Percentiles rank a stretch among this genome's conserved stretches.
Conservation (phyloP, 176 grass and related monocot species). For the Phyllostachys edulis region DNA sequence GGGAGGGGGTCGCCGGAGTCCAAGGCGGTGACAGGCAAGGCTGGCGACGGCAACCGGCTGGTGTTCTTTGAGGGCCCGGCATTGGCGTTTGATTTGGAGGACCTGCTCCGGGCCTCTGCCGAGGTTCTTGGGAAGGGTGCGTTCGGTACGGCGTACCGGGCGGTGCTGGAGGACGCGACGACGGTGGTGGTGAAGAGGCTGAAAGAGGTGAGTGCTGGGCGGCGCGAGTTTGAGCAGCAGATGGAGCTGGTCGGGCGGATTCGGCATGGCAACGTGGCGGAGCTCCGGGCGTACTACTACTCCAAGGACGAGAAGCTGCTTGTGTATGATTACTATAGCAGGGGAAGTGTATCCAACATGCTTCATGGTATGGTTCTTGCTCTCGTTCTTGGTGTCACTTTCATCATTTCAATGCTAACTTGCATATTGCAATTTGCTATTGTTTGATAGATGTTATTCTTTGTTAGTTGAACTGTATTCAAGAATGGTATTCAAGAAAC, state of each 20-base stretch:
- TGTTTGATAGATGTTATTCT: neutral
- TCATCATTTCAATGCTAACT: neutral
- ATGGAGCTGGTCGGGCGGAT: slow-evolving; percentile 84
- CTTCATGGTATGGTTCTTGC: slow-evolving; percentile 63
- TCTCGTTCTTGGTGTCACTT: neutral
- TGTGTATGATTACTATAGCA: slow-evolving; percentile 71
- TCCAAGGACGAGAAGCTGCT: slow-evolving; percentile 99
- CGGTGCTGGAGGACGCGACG: slow-evolving; percentile 80
- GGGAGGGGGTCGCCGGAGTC: slow-evolving; percentile 61
- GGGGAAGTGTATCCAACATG: slow-evolving; percentile 82
- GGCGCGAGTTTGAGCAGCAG: slow-evolving; percentile 93
- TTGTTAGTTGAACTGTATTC: neutral
- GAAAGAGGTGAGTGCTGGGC: slow-evolving; percentile 76
- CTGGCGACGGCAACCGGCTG: slow-evolving; percentile 69
- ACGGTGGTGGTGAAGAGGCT: slow-evolving; percentile 93
- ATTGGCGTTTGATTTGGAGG: slow-evolving; percentile 89
- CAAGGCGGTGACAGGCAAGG: slow-evolving; percentile 68
- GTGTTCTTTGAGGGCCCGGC: slow-evolving; percentile 84
- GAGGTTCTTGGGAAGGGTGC: slow-evolving; percentile 94
- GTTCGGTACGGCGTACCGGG: slow-evolving; percentile 85
- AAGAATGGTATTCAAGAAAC: neutral
- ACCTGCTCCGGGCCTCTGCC: slow-evolving; percentile 86
- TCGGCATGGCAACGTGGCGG: slow-evolving; percentile 72
- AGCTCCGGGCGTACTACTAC: slow-evolving; percentile 88
- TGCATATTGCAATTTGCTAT: neutral